Evolutionary conservation across 2,329 filamentous ascomycete genomes (phyloP).

Genomic region (Hymenoscyphus fructigenus): DNA sequence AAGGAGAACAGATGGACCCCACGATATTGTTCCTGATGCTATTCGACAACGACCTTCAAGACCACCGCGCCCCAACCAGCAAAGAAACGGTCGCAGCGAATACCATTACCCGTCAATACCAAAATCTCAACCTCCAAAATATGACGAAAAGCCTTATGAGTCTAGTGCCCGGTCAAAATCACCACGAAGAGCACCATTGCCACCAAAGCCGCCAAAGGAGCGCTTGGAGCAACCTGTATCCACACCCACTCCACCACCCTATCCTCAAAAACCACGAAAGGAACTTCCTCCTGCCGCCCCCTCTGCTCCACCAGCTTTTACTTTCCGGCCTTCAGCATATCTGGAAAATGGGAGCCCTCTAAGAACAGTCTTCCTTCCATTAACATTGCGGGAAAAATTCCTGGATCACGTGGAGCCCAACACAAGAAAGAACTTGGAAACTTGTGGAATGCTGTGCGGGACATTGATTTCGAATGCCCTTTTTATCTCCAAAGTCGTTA

Average conservation of each 20-base stretch:
- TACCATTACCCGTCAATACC: slow-evolving; percentile 60
- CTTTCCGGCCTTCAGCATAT: slow-evolving; percentile 81
- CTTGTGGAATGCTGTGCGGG: slow-evolving; percentile 91
- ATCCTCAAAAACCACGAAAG: slow-evolving; percentile 30
- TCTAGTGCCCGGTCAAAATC: slow-evolving; percentile 10
- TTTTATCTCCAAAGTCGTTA: slow-evolving; percentile 84
- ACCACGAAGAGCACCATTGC: slow-evolving; percentile 16
- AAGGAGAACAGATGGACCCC: slow-evolving; percentile 39
- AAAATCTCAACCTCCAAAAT: slow-evolving; percentile 50
- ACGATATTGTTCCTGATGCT: slow-evolving; percentile 27
- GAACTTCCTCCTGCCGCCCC: slow-evolving; percentile 11
- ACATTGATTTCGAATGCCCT: slow-evolving; percentile 89
- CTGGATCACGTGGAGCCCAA: slow-evolving; percentile 72
- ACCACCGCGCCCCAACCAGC: slow-evolving; percentile 23
- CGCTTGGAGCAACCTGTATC: slow-evolving; percentile 12
- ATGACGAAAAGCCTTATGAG: slow-evolving; percentile 28
- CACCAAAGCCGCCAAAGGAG: slow-evolving; percentile 35
- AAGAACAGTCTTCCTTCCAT: slow-evolving; percentile 83
- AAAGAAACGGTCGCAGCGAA: slow-evolving; percentile 27
- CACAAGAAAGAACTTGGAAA: slow-evolving; percentile 81
- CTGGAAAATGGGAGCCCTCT: slow-evolving; percentile 87
- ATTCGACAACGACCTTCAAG: slow-evolving; percentile 32
- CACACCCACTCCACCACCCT: slow-evolving; percentile 17
- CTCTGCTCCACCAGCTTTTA: slow-evolving; percentile 46
- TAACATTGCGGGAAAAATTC: slow-evolving; percentile 71